Base-by-base conservation (phyloP, 2,329 filamentous ascomycete genomes). In the Phialophora expanda region DNA sequence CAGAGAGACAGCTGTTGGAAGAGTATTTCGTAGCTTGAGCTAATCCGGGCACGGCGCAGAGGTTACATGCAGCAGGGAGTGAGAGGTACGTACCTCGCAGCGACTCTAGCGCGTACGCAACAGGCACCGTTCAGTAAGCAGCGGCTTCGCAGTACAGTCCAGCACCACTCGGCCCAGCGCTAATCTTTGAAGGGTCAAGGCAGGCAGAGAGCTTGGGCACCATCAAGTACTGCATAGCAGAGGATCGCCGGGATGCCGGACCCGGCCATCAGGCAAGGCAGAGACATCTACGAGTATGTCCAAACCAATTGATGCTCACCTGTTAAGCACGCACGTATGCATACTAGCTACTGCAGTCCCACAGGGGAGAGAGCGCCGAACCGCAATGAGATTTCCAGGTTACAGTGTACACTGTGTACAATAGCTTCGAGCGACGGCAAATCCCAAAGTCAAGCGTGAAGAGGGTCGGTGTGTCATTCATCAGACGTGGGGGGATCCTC, bases 11-110 rank as follows among this genome's bases (percentile, higher is more conserved):
- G 4, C 14, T 41, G 3, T 14, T 41, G 4, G 34, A 17, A 41
- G 41, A 14, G 7, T 20, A 48, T 50, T 48, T 46, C 38, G 24
- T 24, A 24, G 38, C 38, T 28, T 48, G 22, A 11, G 56, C 56
- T 58, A 48, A 58, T 32, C 51, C 51, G 20, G 24, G 26, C 20
- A 55, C 24, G 20, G 26, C 9, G 24, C 28, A 32, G 20, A 55
- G 51, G 51, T 55, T 55, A 55, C 51, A 55, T 55, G 51, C 5
- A 26, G 32, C 26, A 55, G 26, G 51, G 12, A 57, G 4, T 2
- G 51, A 55, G 14, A 32, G 51, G 51, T 34, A 57, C 55, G 34
- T 57, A 46, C 55, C 55, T 41, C n/a, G 20, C 46, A 50, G 22
- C 24, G 12, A 26, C 9, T n/a, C 34, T 57, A 57, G 55, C 12